These are phyloP conservation scores for Austroboletus sp. DNA, from an alignment of 1,284 basidiomycete species.

Conservation along the genomic window DNA sequence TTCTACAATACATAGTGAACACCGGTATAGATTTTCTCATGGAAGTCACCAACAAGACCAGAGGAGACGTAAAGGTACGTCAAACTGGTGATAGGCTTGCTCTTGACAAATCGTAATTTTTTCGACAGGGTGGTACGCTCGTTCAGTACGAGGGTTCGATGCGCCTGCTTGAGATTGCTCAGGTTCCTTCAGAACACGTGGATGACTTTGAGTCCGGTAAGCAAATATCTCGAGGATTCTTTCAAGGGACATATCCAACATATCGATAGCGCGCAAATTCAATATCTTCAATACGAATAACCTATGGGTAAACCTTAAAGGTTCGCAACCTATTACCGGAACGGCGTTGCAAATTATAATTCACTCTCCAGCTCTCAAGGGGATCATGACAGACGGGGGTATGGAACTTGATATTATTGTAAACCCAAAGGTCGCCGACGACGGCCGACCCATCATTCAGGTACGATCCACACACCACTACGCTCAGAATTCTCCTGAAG, in stretches of 20 bases:
- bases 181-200: constrained; percentile 95
- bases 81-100: no score
- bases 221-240: no score
- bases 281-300: constrained; percentile 99
- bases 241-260: no score
- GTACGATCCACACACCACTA: constrained; percentile 23
- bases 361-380: constrained; percentile 68
- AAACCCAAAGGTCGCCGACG: constrained; percentile 88
- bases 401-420: constrained; percentile 92
- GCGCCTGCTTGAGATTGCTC: constrained; percentile 94
- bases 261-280: constrained; percentile 66
- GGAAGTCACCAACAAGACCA: constrained; percentile 99
- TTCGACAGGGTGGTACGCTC: constrained; percentile 77
- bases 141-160: constrained; percentile 95
- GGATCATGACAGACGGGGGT: constrained; percentile 85
- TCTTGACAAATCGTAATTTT: no score
- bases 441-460: constrained; percentile 79
- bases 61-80: constrained; percentile 85
- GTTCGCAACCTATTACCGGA: constrained; percentile 27
- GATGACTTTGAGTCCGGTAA: constrained; percentile 88
- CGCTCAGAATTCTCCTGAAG: constrained; percentile 2
- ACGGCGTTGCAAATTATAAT: constrained; percentile 4
- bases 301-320: constrained; percentile 90
- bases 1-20: constrained; percentile 88
- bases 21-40: constrained; percentile 86